Conservation (phyloP, 2,329 filamentous ascomycete genomes). For the Xylaria hypoxylon region DNA sequence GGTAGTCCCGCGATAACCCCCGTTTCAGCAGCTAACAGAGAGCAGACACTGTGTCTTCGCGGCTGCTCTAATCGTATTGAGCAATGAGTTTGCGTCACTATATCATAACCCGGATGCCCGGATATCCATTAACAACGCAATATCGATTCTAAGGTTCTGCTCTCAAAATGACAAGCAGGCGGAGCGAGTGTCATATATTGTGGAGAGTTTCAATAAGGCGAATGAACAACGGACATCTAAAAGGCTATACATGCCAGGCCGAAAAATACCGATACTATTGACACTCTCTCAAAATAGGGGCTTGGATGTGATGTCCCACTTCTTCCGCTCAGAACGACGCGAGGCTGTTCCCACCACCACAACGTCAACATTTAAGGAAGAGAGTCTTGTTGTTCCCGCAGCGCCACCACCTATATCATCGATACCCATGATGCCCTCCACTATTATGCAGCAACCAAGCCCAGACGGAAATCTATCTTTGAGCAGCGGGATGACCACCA, state of each 20-base stretch:
- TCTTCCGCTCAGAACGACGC: conserved; percentile 43
- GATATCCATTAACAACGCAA: conserved; percentile 56
- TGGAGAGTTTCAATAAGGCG: conserved; percentile 61
- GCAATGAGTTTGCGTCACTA: conserved; percentile 66
- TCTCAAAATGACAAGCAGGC: conserved; percentile 62
- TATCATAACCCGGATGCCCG: conserved; percentile 59
- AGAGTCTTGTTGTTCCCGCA: conserved; percentile 32
- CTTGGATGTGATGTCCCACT: conserved; percentile 48
- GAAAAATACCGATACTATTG: conserved; percentile 46
- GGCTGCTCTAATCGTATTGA: conserved; percentile 64
- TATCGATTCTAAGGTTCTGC: conserved; percentile 63
- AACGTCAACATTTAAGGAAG: conserved; percentile 38
- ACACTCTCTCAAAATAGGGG: conserved; percentile 45
- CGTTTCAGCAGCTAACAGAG: conserved; percentile 30
- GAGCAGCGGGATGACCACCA: conserved; percentile 41
- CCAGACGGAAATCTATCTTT: conserved; percentile 49
- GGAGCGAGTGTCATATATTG: conserved; percentile 61
- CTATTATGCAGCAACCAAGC: conserved; percentile 49
- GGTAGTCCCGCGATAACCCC: conserved; percentile 45
- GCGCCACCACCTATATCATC: conserved; percentile 32
- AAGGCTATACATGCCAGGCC: conserved; percentile 44
- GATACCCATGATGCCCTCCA: conserved; percentile 43
- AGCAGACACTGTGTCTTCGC: conserved; percentile 68
- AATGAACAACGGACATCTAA: conserved; percentile 49
- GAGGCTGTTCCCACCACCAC: conserved; percentile 35